phyloP scores from a whole-genome alignment of 1,139 yeast genomes.

The Ashbya aceris region DNA sequence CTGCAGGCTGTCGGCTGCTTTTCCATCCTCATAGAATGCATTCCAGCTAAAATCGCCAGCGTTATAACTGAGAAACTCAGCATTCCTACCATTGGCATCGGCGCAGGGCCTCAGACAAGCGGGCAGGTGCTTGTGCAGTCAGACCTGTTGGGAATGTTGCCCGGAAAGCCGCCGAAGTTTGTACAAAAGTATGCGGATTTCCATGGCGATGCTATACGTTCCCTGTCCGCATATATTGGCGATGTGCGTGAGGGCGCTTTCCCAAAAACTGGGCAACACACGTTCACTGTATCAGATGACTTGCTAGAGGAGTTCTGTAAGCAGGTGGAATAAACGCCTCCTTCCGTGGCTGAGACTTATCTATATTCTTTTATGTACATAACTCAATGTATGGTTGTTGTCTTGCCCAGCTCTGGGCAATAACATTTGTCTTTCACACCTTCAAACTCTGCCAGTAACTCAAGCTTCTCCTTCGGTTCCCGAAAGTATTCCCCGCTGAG shows the following conservation, averaged over 20 bases:
- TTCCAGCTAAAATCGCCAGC: slow-evolving; percentile 68
- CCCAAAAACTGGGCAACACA: slow-evolving; percentile 56
- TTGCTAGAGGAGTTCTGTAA: slow-evolving; percentile 43
- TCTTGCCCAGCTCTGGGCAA: slow-evolving; percentile 47
- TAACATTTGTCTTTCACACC: slow-evolving; percentile 33
- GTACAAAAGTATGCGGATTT: slow-evolving; percentile 60
- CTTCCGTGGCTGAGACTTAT: slow-evolving; percentile 2
- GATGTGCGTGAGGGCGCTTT: slow-evolving; percentile 51
- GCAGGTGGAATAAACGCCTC: slow-evolving; percentile 2
- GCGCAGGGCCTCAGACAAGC: slow-evolving; percentile 77
- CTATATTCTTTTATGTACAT: not conserved
- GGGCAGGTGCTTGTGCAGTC: slow-evolving; percentile 89
- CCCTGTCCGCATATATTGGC: slow-evolving; percentile 42
- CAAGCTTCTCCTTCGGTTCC: slow-evolving; percentile 59
- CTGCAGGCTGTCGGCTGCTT: slow-evolving; percentile 75
- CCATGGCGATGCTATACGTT: slow-evolving; percentile 41
- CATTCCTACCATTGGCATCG: slow-evolving; percentile 90
- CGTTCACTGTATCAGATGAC: slow-evolving; percentile 62
- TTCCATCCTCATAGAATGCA: slow-evolving; percentile 69
- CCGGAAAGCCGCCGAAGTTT: slow-evolving; percentile 57
- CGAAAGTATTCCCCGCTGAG: slow-evolving; percentile 78
- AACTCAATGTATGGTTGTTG: slow-evolving; percentile 30
- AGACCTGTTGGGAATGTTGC: slow-evolving; percentile 73
- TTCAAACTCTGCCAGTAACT: slow-evolving; percentile 30
- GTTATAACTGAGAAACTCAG: slow-evolving; percentile 48